Evolutionary conservation across 345 rosid genomes (phyloP), one percentile per base, ranked within the genome.

Genomic region (Rhodamnia rubescens): DNA sequence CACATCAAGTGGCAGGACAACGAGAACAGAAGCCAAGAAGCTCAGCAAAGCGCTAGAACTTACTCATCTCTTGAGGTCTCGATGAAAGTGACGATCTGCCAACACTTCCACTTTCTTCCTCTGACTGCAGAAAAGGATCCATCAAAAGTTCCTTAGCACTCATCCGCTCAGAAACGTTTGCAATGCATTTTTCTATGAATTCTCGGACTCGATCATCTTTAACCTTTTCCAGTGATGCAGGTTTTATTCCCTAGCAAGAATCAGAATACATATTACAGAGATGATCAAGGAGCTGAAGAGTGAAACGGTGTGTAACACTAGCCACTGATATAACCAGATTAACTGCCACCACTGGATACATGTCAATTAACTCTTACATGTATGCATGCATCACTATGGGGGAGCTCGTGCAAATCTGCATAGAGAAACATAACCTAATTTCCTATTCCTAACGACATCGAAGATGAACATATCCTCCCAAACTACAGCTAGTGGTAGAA

Each of bases 161-260:
- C 86, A 95, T 88, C 74, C 98, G 94, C 26, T 92, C 91, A 21
- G 98, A 91, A 84, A 92, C 98, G 55, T 89, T 91, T 26, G 98
- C 92, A 59, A 96, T 94, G 85, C 99, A 97, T 90, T 97, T 97
- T 89, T 93, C 98, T 86, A 97, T 96, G 89, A 97, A 97, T 74
- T 87, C 87, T 91, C 86, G 93, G 58, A 96, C 95, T 50, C 89
- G 90, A 21, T 90, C 90, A 89, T 96, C 94, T 74, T 87, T 89
- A 89, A 97, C 98, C 87, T 93, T 97, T 49, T 90, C 92, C 90
- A 97, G 91, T 29, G 99, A 93, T 55, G 98, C 99, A 56, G 99
- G 99, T 87, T 93, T 96, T 75, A 95, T 92, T 87, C 99, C 99
- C 98, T 97, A 88, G 75, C 32, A 86, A 78, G 24, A 89, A 87